Evolutionary conservation across 1,284 basidiomycete species (phyloP), one percentile per base, ranked within the genome.

Genomic region (Ceratobasidium sp.): DNA sequence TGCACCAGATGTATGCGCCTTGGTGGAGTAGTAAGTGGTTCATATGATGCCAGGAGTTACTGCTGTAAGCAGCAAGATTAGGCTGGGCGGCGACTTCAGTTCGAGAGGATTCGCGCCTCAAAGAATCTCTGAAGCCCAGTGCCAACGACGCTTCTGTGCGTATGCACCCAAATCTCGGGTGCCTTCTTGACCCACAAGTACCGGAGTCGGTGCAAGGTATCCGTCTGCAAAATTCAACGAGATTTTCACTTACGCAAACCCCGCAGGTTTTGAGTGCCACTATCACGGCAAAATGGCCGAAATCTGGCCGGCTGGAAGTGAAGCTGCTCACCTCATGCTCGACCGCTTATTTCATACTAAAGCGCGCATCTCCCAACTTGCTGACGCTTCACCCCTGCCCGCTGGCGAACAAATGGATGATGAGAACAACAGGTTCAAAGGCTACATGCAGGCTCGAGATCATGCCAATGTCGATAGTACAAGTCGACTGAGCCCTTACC

Each of bases 401-500:
- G 76, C 81, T 3, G 88, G 87, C 0, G 85, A 86, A 0, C 85
- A 88, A 75, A 78, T 80, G 18, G 73, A 88, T 81, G 77, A 79
- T 5, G 89, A 88, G 76, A 78, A 85, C 14, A 91, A 86, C 74
- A 85, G 93, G 10, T 82, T 94, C 1, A 80, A 83, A 1, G 83
- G 85, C 48, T 98, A 97, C 79, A 84, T 85, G 9, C 84, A 86
- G 12, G 86, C 88, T 0, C 84, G 96, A 53, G 93, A 95, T 78
- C 83, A 85, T 50, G 86, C 87, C 6, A 89, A 92, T 77, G 82
- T 84, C 43, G 92, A 96, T n/a, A 89, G 91, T 0, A 93, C 91
- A 1, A 94, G 92, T 75, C 86, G 92, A 41, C 82, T 96, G 12
- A 93, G 92, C 72, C 89, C 93, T 0, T 97, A 98, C 79, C 85